Evolutionary conservation across 1,284 basidiomycete species (phyloP).

Genomic region (Amylostereum areolatum): DNA sequence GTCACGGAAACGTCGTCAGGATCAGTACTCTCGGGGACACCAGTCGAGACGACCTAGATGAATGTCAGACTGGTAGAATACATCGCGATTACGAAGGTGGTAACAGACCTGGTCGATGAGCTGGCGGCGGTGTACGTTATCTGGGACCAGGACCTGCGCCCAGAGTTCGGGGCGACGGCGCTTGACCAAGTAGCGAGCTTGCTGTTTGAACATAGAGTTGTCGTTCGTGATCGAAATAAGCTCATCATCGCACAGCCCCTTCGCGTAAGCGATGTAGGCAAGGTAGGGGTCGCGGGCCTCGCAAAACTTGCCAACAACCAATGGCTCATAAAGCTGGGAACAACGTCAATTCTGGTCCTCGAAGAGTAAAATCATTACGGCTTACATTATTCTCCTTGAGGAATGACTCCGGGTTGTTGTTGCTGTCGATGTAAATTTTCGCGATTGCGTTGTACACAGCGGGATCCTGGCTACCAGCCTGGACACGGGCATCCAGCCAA

Average conservation of each 20-base stretch:
- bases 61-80: slow-evolving; percentile 1
- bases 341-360: not conserved
- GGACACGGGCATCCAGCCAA: slow-evolving; percentile 93
- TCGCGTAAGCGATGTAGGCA: slow-evolving; percentile 99
- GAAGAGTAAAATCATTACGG: not conserved
- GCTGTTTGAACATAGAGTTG: slow-evolving; percentile 99
- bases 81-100: not conserved
- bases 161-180: slow-evolving; percentile 94
- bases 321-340: slow-evolving; percentile 84
- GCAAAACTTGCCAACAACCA: slow-evolving; percentile 98
- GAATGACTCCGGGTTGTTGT: slow-evolving; percentile 97
- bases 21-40: slow-evolving; percentile 95
- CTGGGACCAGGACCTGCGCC: slow-evolving; percentile 88
- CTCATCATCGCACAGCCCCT: slow-evolving; percentile 99
- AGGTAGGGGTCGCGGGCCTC: slow-evolving; percentile 98
- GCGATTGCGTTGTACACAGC: slow-evolving; percentile 96
- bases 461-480: slow-evolving; percentile 88
- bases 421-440: slow-evolving; percentile 98
- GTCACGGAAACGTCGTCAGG: slow-evolving; percentile 98
- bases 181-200: slow-evolving; percentile 97
- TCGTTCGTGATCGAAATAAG: slow-evolving; percentile 97
- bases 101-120: slow-evolving; percentile 87
- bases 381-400: slow-evolving; percentile 94
- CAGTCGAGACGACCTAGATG: slow-evolving; percentile 82
- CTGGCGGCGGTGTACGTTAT: slow-evolving; percentile 90